Evolutionary conservation across 2,329 filamentous ascomycete genomes (phyloP), one percentile per base, ranked within the genome.

Genomic region (Helminthosporium solani): DNA sequence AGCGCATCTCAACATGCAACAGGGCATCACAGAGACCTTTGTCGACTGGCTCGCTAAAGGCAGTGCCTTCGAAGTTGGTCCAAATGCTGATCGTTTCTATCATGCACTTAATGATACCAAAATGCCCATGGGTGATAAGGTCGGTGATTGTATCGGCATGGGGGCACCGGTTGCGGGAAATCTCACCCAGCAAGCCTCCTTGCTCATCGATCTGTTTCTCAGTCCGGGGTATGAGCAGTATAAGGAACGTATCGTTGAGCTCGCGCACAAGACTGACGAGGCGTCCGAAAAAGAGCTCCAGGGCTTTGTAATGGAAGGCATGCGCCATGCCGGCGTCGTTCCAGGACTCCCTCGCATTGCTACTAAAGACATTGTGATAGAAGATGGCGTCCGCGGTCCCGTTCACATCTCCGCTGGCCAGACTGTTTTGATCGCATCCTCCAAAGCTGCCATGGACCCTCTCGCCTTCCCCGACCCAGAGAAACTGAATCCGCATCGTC

Each of bases 1-100:
- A 84, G 69, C 83, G 78, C 6, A 91, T 83, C 68, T 78, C 81
- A 4, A 72, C 88, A 45, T 77, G 78, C 23, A 78, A 82, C 56
- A 80, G 77, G 9, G 81, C 80, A 2, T 75, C 76, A 50, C 58
- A 3, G 62, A 66, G 50, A 75, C 80, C 15, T 73, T 86, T 4
- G 81, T 88, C 7, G 60, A 64, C 44, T 64, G 60, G 61, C 58
- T 64, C 52, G 63, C 63, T 19, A 64, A 66, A 37, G 63, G 61
- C 56, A 86, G 86, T 70, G 71, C 80, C 18, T 75, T 80, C 41
- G 79, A 78, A 77, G 74, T 80, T 33, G 70, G 72, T 0, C 72
- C 75, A 3, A 71, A 76, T 28, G 78, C 78, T 16, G 77, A 79
- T 47, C 72, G 76, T 44, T 61, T 80, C 25, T 80, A 79, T 63